These are phyloP conservation scores for Fraxinus xanthoxyloides DNA, from an alignment of 305 asterid genomes.

Conservation along the genomic window DNA sequence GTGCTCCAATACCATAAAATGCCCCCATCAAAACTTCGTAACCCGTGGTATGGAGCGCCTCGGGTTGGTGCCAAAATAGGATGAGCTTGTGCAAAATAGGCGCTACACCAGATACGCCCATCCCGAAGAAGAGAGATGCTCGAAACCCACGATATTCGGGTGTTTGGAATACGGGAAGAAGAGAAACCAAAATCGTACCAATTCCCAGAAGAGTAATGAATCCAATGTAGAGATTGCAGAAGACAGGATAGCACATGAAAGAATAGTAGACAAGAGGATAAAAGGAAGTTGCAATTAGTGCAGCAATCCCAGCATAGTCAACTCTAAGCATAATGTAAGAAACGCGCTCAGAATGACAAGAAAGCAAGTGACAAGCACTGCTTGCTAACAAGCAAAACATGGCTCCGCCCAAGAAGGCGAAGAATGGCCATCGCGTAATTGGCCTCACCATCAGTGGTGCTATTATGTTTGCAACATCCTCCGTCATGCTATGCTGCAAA, in stretches of 20 bases:
- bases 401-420: slow-evolving; percentile 92
- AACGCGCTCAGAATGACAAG: slow-evolving; percentile 79
- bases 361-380: slow-evolving; percentile 87
- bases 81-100: slow-evolving; percentile 89
- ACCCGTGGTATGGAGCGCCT: slow-evolving; percentile 77
- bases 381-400: slow-evolving; percentile 95
- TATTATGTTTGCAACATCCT: slow-evolving; percentile 72
- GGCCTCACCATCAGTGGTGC: slow-evolving; percentile 79
- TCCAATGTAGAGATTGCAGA: slow-evolving; percentile 86
- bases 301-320: slow-evolving; percentile 91
- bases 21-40: slow-evolving; percentile 86
- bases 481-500: slow-evolving; percentile 74
- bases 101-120: slow-evolving; percentile 83
- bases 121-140: slow-evolving; percentile 72
- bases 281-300: slow-evolving; percentile 88
- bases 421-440: slow-evolving; percentile 98
- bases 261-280: slow-evolving; percentile 95
- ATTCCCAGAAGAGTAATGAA: slow-evolving; percentile 78
- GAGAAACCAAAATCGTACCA: slow-evolving; percentile 65
- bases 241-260: slow-evolving; percentile 89
- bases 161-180: slow-evolving; percentile 75
- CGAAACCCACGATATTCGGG: slow-evolving; percentile 80
- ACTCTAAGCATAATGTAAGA: slow-evolving; percentile 87
- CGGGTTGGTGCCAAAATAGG: slow-evolving; percentile 81
- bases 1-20: slow-evolving; percentile 73